A percentile compares a stretch with the other conserved stretches of the same genome.
Evolutionary conservation across 306 rosid genomes (phyloP).

Genomic region (Begonia fuchsioides): DNA sequence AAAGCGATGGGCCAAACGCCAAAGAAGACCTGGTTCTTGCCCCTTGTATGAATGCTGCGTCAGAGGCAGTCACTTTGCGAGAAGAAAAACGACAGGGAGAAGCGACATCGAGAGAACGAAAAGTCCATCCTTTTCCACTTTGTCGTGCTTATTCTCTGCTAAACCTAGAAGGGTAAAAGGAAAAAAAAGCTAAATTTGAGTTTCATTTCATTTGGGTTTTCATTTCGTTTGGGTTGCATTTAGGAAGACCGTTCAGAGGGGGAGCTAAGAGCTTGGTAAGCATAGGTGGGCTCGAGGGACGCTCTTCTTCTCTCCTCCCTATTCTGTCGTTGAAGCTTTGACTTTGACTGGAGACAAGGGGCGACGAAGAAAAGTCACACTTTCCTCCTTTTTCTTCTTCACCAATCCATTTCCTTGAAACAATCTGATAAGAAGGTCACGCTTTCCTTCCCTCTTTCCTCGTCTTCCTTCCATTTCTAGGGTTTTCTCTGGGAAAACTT

Average conservation of each 20-base stretch:
- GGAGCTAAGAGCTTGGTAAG: too few relatives aligned
- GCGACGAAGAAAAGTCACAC: conserved; percentile 76
- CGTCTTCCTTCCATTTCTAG: conserved; percentile 30
- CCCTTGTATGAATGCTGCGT: too few relatives aligned
- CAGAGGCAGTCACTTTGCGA: too few relatives aligned
- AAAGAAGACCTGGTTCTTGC: too few relatives aligned
- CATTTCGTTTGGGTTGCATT: conserved; percentile 20
- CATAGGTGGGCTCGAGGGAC: too few relatives aligned
- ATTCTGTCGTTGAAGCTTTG: conserved; percentile 48
- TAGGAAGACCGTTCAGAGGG: background rate
- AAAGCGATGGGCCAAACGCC: too few relatives aligned
- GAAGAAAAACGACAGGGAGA: too few relatives aligned
- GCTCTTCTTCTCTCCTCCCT: conserved; percentile 8
- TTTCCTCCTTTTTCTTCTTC: conserved; percentile 45
- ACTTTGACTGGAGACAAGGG: conserved; percentile 92
- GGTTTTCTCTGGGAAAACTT: background rate
- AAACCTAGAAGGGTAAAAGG: too few relatives aligned
- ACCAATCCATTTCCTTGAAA: conserved; percentile 3
- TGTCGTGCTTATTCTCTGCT: too few relatives aligned
- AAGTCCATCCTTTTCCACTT: too few relatives aligned
- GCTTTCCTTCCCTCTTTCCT: conserved; percentile 10
- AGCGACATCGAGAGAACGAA: too few relatives aligned
- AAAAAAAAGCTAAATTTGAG: too few relatives aligned
- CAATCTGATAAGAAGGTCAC: conserved; percentile 12
- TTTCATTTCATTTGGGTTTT: conserved; percentile 1